Evolutionary conservation across 768 basidiomycete genomes (phyloP), one percentile per base, ranked within the genome.

Genomic region (Flagelloscypha sp.): DNA sequence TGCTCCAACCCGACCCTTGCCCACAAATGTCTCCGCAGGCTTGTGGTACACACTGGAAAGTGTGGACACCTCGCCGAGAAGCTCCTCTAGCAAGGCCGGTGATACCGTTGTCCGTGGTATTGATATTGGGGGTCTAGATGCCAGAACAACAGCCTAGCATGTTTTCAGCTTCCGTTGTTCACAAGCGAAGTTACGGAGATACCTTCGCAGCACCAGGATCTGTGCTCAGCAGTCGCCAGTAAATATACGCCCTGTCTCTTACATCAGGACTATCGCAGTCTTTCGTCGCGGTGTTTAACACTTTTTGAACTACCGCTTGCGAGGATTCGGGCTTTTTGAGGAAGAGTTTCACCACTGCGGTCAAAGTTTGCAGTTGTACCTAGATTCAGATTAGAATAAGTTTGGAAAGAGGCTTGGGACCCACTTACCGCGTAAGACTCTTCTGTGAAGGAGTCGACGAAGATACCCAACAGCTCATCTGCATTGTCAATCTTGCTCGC

Each of bases 401-500:
- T 30, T 7, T 12, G n/a, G 24, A 27, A 24, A 18, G 13, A 11
- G 30, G 9, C 16, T 9, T 27, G n/a, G 9, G 20, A 9, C 11
- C 33, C 12, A 58, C 76, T 37, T 46, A 90, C 90, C 34, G 85
- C 79, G 53, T 93, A 88, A 6, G 85, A 80, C 58, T 99, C 95
- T 50, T 99, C 95, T 19, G 73, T 81, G 62, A 98, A 98, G 2
- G 81, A 70, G 37, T 94, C 88, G 15, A 99, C 84, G 54, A 95
- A 97, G 33, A 84, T 81, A 10, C 76, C 72, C 45, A 98, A 65
- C 16, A 99, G 68, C 48, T 97, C 93, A 53, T 87, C 89, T 3
- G 94, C 92, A 45, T 99, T 99, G 47, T 93, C 89, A 45, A 98
- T 97, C 63, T 90, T 94, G 57, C 84, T 84, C 3, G 94, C 92